Evolutionary conservation across 768 basidiomycete genomes (phyloP), one percentile per base, ranked within the genome.

Genomic region (Mrakia gelida): DNA sequence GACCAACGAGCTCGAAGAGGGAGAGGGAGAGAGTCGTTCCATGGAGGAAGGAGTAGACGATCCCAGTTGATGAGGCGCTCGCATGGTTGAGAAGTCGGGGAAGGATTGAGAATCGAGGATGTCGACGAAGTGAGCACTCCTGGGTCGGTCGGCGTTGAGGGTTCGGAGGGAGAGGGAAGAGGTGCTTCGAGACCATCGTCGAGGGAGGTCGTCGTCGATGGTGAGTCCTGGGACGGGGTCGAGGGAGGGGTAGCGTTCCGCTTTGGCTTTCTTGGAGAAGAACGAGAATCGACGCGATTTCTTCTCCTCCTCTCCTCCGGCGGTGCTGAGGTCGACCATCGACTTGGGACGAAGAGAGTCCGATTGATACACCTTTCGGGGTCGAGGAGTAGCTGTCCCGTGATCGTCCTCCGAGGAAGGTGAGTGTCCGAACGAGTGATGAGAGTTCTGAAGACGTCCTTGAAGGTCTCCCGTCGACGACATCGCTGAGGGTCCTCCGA

Each of bases 311-410:
- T 73, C 72, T 30, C 45, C 72, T 30, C 45, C 30, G 1, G 34
- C 16, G 54, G 52, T 56, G 18, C 21, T 49, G 23, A 73, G 71
- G 15, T 71, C 72, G 72, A 73, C 52, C 72, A 73, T 73, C 21
- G 72, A 73, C 18, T 54, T 52, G 32, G 45, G 72, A 7, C 72
- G 72, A 4, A 34, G 30, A 2, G 59, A 59, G 16, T 65, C 63
- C 63, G 30, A 32, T 21, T 38, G 16, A 8, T 32, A 38, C 11
- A 65, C 21, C 63, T 65, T 65, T 26, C 32, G 1, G 18, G 63
- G 63, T 65, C 63, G 63, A 38, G 63, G 63, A 34, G 63, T 65
- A 38, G 30, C 63, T 10, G 30, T 21, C 18, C 28, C 63, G 63
- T 21, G 30, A 3, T 65, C 63, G 18, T 65, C 28, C 15, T 32